phyloP scores from a whole-genome alignment of 768 basidiomycete genomes.

The Lactarius pseudohatsudake region DNA sequence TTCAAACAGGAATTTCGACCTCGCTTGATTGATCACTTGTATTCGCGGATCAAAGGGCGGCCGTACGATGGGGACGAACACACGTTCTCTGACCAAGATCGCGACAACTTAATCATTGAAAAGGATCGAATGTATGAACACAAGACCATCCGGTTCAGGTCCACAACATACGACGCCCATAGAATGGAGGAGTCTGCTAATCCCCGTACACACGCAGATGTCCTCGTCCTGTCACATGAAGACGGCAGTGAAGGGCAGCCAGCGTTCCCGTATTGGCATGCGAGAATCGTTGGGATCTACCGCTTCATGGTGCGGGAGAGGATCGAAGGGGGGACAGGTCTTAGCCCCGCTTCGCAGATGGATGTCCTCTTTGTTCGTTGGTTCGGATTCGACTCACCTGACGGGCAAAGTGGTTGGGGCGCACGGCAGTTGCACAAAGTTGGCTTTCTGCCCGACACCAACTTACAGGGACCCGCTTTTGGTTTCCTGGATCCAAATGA shows the following conservation, averaged over 20 bases:
- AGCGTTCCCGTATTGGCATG: conserved; percentile 35
- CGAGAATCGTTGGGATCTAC: conserved; percentile 33
- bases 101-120: neutral
- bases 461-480: conserved; percentile 30
- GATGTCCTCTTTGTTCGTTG: conserved; percentile 12
- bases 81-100: neutral
- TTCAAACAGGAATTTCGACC: too few species aligned
- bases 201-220: conserved; percentile 22
- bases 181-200: neutral
- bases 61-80: neutral
- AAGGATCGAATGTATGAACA: neutral
- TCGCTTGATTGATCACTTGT: too few species aligned
- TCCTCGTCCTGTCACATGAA: conserved; percentile 34
- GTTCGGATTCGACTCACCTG: conserved; percentile 10
- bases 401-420: conserved; percentile 9
- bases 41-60: too few species aligned
- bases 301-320: conserved; percentile 32
- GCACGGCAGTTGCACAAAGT: conserved; percentile 29
- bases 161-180: neutral
- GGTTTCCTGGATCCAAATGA: conserved; percentile 35
- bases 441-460: conserved; percentile 28
- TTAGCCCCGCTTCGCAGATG: conserved; percentile 27
- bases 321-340: conserved; percentile 36
- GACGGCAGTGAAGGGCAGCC: neutral
- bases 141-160: neutral